These are phyloP conservation scores for Moniliella sp. DNA, from an alignment of 1,284 basidiomycete species.

Conservation along the genomic window DNA sequence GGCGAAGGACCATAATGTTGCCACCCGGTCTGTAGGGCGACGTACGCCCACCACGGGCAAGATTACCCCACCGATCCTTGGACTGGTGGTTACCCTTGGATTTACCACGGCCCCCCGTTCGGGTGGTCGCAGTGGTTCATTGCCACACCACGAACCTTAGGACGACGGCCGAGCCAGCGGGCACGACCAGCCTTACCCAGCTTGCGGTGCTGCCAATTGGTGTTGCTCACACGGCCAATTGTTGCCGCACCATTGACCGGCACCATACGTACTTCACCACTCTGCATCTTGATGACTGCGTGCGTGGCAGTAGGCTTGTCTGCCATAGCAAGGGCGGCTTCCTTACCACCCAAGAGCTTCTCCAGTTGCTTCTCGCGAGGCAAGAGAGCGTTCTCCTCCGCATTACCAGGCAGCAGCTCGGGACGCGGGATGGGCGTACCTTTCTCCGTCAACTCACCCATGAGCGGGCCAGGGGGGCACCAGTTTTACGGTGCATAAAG, in stretches of 20 bases:
- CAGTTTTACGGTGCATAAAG: conserved; percentile 5
- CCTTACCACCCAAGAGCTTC: too few species aligned
- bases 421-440: too few species aligned
- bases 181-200: conserved; percentile 77
- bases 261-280: conserved; percentile 74
- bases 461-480: too few species aligned
- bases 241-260: conserved; percentile 65
- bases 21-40: conserved; percentile 80
- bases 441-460: too few species aligned
- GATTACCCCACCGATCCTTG: conserved; percentile 38
- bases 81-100: conserved; percentile 56
- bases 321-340: too few species aligned
- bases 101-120: conserved; percentile 91
- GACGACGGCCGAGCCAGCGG: conserved; percentile 68
- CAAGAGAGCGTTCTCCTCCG: too few species aligned
- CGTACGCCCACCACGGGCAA: conserved; percentile 74
- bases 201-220: conserved; percentile 60
- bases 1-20: conserved; percentile 79
- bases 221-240: conserved; percentile 76
- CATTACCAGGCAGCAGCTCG: too few species aligned
- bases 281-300: conserved; percentile 65
- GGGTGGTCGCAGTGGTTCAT: conserved; percentile 95
- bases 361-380: too few species aligned
- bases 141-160: conserved; percentile 79
- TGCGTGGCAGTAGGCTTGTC: too few species aligned